Percentiles rank a stretch among this genome's conserved stretches.
These are phyloP conservation scores for Thinopyrum elongatum DNA, from an alignment of 176 grass and related monocot genomes.

Conservation along the genomic window DNA sequence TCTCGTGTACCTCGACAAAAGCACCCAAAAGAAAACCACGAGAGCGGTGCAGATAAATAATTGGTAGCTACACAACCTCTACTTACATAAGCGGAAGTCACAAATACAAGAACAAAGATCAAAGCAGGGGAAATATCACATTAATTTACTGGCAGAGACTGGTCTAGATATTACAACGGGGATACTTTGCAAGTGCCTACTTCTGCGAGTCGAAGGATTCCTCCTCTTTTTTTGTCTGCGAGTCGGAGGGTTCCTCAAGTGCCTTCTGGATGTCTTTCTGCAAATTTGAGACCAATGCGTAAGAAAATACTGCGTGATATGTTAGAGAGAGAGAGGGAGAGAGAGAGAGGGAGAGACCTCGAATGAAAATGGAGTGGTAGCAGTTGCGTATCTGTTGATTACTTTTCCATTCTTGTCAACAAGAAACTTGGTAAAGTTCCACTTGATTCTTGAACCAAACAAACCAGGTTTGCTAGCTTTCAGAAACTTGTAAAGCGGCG, in stretches of 20 bases:
- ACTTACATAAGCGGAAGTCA: constrained; percentile 1
- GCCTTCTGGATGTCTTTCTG: constrained; percentile 85
- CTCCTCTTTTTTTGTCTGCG: constrained; percentile 6
- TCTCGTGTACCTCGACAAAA: background rate
- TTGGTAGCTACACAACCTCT: background rate
- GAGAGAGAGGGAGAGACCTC: constrained; percentile 44
- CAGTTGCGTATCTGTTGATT: constrained; percentile 56
- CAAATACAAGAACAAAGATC: background rate
- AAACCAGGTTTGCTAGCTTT: constrained; percentile 76
- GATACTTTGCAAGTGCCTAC: constrained; percentile 17
- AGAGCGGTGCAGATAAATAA: background rate
- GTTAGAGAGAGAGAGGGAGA: background rate
- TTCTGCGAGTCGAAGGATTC: constrained; percentile 10
- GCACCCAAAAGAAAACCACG: background rate
- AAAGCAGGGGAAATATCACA: background rate
- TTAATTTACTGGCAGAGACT: background rate
- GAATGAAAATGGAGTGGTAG: constrained; percentile 59
- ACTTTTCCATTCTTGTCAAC: constrained; percentile 85
- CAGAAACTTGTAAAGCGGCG: constrained; percentile 81
- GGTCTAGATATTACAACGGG: background rate
- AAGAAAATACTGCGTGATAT: background rate
- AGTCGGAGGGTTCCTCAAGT: constrained; percentile 33
- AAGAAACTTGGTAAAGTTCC: constrained; percentile 98
- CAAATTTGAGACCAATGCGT: constrained; percentile 29
- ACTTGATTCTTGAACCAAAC: constrained; percentile 84